Conservation (phyloP, 148 eudicot species). For the Simmondsia chinensis region DNA sequence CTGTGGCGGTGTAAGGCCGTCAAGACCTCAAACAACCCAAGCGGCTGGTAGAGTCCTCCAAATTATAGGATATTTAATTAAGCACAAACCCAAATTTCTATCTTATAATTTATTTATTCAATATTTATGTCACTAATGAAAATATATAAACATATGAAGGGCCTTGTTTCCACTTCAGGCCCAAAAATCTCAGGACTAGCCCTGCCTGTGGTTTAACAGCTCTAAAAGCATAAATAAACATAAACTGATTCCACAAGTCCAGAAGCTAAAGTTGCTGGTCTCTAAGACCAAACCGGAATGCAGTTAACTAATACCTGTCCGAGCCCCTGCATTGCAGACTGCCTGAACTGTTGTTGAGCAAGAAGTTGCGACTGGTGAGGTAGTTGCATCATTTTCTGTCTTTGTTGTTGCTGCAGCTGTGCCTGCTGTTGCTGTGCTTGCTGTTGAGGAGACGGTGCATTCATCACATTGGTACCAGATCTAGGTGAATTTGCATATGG, state of each 20-base stretch:
- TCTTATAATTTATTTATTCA: no score
- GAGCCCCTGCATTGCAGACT: conserved; percentile 52
- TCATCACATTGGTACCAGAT: conserved; percentile 75
- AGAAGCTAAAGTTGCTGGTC: no score
- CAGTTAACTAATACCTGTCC: conserved; percentile 49
- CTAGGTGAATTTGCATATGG: conserved; percentile 93
- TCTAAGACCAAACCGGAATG: background rate
- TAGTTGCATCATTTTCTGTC: conserved; percentile 77
- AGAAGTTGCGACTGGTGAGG: conserved; percentile 74
- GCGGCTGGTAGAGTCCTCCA: no score
- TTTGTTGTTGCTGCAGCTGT: conserved; percentile 52
- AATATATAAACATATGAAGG: no score
- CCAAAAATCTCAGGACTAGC: no score
- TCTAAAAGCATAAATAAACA: background rate
- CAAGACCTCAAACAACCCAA: no score
- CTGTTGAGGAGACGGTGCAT: conserved; percentile 93
- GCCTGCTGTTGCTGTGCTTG: conserved; percentile 48
- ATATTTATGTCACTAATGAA: no score
- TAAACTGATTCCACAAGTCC: background rate
- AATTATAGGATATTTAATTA: no score
- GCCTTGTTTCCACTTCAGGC: no score
- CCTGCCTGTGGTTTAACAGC: no score
- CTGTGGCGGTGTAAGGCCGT: no score
- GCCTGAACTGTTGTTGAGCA: conserved; percentile 67
- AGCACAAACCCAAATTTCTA: no score